Base-by-base conservation (phyloP, 192 early-diverging fungal genomes). In the Coemansia sp. region DNA sequence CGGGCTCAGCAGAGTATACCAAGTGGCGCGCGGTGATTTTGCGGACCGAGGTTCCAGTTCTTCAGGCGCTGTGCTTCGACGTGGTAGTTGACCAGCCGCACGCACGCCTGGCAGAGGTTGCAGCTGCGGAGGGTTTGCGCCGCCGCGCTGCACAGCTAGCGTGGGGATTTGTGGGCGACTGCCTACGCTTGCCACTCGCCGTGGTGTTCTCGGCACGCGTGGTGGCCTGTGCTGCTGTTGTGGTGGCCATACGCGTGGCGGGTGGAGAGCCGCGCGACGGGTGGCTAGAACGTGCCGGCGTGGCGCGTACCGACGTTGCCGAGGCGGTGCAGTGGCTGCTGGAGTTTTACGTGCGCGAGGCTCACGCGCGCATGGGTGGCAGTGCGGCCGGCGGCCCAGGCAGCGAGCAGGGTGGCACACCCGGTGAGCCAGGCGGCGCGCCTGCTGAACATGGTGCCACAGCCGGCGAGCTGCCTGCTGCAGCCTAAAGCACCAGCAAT, bases 81-180 rank as follows among this genome's bases (percentile, higher is more conserved):
- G 69, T 81, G 78, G 71, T 81, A 2, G 61, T 81, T 2, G 74
- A 76, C 42, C 78, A 81, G 21, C 78, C 78, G 61, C 74, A 81
- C 32, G 70, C 58, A 0, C 33, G 30, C 50, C 64, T 81, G 14
- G 65, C 69, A 2, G 64, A 53, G 17, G 52, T 76, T 6, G 33
- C 71, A 6, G 65, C 68, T 6, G 32, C 64, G 59, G 57, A 65
- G 19, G 8, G 58, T 57, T 64, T 76, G 31, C 57, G 64, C 6
- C 57, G 55, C 25, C 69, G 68, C 52, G 29, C 71, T 54, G 62
- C 61, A 5, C 78, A 82, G 59, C 81, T 76, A 70, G 80, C 85
- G 30, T 87, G 86, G 86, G 75, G 66, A 42, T 79, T 87, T 27
- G 58, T 87, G 20, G 74, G 63, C 57, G 83, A 87, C 32, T 80